phyloP scores from a whole-genome alignment of 2,329 filamentous ascomycete species.

The Ophiostoma ulmi region DNA sequence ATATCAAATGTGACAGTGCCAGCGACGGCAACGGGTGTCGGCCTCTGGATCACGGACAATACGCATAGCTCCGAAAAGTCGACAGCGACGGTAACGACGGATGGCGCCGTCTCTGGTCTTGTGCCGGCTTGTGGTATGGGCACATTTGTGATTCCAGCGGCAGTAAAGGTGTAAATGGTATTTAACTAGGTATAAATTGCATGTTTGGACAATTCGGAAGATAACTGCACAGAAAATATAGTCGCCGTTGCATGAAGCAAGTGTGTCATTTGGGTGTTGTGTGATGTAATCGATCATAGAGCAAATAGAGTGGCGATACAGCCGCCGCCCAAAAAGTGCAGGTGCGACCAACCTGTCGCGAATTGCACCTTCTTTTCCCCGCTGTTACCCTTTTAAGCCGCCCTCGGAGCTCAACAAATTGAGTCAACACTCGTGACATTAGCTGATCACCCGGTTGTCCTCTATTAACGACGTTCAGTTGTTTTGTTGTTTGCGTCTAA shows the following conservation, averaged over 20 bases:
- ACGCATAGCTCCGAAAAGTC: constrained; percentile 29
- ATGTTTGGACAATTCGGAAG: not conserved
- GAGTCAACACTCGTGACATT: not conserved
- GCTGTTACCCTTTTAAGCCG: constrained; percentile 18
- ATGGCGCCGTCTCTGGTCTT: constrained; percentile 19
- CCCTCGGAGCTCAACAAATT: constrained; percentile 19
- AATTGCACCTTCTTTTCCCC: not conserved
- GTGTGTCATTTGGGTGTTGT: not conserved
- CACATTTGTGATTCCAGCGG: not conserved
- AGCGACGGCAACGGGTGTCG: constrained; percentile 17
- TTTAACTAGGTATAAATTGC: not conserved
- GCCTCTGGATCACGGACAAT: constrained; percentile 29
- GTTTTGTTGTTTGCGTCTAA: not conserved
- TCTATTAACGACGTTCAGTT: not conserved
- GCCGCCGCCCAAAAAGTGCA: not conserved
- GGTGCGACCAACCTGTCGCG: constrained; percentile 13
- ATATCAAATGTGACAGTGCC: not conserved
- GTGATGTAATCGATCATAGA: not conserved
- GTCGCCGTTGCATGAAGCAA: not conserved
- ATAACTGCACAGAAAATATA: not conserved
- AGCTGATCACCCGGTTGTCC: not conserved
- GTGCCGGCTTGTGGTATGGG: not conserved
- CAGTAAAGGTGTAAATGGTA: not conserved
- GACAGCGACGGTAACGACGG: constrained; percentile 27
- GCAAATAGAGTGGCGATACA: not conserved